Evolutionary conservation across 305 asterid species (phyloP).

Genomic region (Solanum hybrid): DNA sequence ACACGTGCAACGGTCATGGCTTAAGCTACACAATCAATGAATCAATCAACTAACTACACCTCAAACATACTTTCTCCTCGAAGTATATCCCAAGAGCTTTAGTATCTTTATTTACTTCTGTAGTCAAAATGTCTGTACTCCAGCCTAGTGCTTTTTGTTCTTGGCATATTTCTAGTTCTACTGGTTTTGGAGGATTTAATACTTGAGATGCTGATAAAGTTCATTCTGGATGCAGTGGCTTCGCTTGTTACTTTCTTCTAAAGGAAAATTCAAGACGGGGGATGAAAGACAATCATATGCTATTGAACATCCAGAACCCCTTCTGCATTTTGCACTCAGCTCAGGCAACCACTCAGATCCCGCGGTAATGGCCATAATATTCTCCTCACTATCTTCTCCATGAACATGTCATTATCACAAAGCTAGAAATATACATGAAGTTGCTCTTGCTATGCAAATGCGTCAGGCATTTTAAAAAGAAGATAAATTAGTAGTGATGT

Average conservation of each 20-base stretch:
- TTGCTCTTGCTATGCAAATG: background rate
- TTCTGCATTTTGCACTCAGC: constrained; percentile 82
- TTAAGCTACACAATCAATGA: background rate
- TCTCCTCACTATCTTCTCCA: background rate
- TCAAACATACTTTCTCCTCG: background rate
- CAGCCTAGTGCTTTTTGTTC: background rate
- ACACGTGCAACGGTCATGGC: background rate
- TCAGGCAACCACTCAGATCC: constrained; percentile 97
- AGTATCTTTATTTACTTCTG: background rate
- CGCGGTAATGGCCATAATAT: constrained; percentile 38
- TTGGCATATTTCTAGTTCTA: background rate
- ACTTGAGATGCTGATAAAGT: constrained; percentile 18
- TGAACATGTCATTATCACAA: background rate
- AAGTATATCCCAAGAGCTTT: background rate
- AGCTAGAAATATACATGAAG: background rate
- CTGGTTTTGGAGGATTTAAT: background rate
- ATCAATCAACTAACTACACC: background rate
- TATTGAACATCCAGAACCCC: constrained; percentile 73
- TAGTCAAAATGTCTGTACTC: background rate
- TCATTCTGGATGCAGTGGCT: constrained; percentile 63
- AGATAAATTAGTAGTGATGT: background rate
- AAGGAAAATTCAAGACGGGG: constrained; percentile 64
- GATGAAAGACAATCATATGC: constrained; percentile 70
- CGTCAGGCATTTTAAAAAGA: background rate
- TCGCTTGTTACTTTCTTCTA: constrained; percentile 65